Evolutionary conservation across 108 stramenopile genomes (phyloP).

Genomic region (Cyclotella kingstonii): DNA sequence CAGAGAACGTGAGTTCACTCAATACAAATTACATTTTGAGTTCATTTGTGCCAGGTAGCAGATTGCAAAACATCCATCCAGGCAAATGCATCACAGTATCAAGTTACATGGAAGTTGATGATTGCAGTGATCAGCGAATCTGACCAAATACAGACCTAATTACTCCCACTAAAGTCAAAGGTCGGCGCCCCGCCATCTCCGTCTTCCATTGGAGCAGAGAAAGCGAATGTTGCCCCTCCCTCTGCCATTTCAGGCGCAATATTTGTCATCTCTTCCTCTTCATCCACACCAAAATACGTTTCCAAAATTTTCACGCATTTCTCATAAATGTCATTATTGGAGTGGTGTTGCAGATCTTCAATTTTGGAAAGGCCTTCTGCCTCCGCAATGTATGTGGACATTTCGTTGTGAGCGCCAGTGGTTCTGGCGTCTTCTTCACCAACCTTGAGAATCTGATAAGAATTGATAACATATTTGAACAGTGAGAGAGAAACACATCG

Average conservation of each 20-base stretch:
- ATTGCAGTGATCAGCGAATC: neutral
- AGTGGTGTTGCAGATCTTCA: slow-evolving; percentile 92
- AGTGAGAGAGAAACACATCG: too few relatives aligned
- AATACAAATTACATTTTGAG: too few relatives aligned
- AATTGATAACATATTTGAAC: neutral
- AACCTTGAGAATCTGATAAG: slow-evolving; percentile 86
- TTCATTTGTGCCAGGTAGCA: too few relatives aligned
- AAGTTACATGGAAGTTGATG: neutral
- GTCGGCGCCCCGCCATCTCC: slow-evolving; percentile 21
- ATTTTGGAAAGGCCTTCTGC: slow-evolving; percentile 92
- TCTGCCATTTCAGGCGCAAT: slow-evolving; percentile 66
- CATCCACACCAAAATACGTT: slow-evolving; percentile 92
- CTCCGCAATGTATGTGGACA: slow-evolving; percentile 91
- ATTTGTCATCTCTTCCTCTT: slow-evolving; percentile 81
- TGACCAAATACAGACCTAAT: neutral
- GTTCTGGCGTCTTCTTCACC: slow-evolving; percentile 88
- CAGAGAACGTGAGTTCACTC: too few relatives aligned
- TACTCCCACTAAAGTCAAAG: slow-evolving; percentile 39
- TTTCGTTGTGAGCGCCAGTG: slow-evolving; percentile 78
- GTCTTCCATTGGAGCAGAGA: slow-evolving; percentile 49
- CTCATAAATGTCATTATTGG: slow-evolving; percentile 94
- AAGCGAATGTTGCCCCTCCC: slow-evolving; percentile 74
- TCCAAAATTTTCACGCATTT: slow-evolving; percentile 89
- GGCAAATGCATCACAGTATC: neutral
- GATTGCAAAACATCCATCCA: neutral